These are phyloP conservation scores for Monilinia aucupariae DNA, from an alignment of 2,329 filamentous ascomycete genomes.

Conservation along the genomic window DNA sequence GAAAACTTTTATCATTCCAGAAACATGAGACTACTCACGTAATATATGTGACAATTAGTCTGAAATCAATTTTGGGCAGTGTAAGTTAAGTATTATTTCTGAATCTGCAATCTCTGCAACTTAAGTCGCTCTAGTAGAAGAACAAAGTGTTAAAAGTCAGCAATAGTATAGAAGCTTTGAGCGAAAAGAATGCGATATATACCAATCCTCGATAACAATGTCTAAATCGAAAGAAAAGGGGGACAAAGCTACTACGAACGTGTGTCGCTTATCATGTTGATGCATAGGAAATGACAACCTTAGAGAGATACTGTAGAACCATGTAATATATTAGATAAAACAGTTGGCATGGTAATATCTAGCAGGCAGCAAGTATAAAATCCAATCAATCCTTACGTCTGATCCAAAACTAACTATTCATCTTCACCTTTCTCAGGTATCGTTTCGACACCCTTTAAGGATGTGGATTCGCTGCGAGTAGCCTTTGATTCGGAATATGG, in stretches of 20 bases:
- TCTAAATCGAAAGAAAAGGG: background rate
- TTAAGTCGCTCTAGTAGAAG: background rate
- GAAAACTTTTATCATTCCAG: background rate
- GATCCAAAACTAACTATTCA: constrained; percentile 18
- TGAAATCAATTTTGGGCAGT: background rate
- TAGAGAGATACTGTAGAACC: background rate
- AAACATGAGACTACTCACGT: background rate
- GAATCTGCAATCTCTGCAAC: background rate
- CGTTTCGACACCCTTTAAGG: constrained; percentile 28
- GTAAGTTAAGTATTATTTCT: background rate
- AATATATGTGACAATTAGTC: background rate
- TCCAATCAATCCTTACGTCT: constrained; percentile 12
- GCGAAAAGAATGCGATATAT: background rate
- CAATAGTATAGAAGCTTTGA: background rate
- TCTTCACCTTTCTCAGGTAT: constrained; percentile 35
- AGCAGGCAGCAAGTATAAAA: constrained; percentile 5
- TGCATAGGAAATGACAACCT: background rate
- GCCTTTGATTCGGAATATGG: background rate
- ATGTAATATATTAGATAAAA: background rate
- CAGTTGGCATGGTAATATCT: constrained; percentile 4
- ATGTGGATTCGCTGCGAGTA: constrained; percentile 13
- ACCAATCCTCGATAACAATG: background rate
- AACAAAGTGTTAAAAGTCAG: background rate
- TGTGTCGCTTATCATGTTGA: background rate
- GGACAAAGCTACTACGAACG: background rate